Evolutionary conservation across 805 yeast genomes (phyloP), one percentile per base, ranked within the genome.

Genomic region (Saccharomycopsis vini): DNA sequence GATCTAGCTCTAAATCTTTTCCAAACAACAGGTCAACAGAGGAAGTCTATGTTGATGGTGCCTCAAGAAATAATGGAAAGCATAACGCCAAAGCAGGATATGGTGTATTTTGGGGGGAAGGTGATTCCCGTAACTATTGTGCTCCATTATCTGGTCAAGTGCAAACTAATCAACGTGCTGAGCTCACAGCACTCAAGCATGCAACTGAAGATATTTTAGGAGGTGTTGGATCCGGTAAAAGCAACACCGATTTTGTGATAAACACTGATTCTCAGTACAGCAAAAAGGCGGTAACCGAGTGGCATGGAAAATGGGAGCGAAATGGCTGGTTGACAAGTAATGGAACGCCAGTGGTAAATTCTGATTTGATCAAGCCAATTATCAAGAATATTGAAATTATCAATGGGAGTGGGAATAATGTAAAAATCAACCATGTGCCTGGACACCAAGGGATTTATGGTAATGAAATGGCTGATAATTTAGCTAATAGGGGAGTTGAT

Each of bases 111-210:
- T 85, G 71, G 57, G 89, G 87, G 0, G 62, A 52, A 0, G 54
- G 59, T 29, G 81, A 79, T 53, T 46, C 67, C 2, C 59, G 81
- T 36, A 83, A 82, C 56, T 62, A 67, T 7, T 66, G 80, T 0
- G 75, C 67, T 4, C 74, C 80, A 0, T 63, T 86, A 21, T 34
- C n/a, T 2, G 68, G 65, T 2, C 59, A 57, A 2, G 55, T 54
- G 3, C 87, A 79, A 28, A 85, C 95, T 1, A 88, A 87, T 53
- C 88, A 84, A 51, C 62, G 85, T 33, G 92, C 95, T 1, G 97
- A 89, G 60, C 69, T 88, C 9, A 58, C 64, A 12, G 96, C 95
- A 0, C 68, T 83, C 16, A 56, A 62, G 4, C 66, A 66, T 28
- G 94, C 92, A 0, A 56, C 83, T 46, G 56, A 57, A 4, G 52